A percentile compares a stretch with the other conserved stretches of the same genome.
Evolutionary conservation across 73 alveolate species (phyloP).

Genomic region (Tetrahymena borealis): DNA sequence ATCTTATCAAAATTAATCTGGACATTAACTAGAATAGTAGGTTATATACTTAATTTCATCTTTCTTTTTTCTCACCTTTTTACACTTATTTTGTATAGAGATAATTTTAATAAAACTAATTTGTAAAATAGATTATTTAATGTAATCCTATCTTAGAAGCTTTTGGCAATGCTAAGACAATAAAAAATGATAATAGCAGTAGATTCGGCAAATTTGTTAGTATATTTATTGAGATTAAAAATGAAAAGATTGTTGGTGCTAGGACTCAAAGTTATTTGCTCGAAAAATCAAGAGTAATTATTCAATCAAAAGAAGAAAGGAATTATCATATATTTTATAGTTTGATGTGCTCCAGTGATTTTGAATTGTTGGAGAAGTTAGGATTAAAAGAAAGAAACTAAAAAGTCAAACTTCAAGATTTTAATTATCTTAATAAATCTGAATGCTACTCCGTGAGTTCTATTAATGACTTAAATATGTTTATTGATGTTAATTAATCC

Average conservation of each 20-base stretch:
- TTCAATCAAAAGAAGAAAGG: slow-evolving; percentile 75
- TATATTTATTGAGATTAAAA: slow-evolving; percentile 66
- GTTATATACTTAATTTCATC: neutral
- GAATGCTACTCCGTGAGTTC: slow-evolving; percentile 23
- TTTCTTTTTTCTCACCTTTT: neutral
- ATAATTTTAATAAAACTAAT: slow-evolving; percentile 14
- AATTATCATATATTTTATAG: slow-evolving; percentile 93
- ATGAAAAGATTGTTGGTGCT: slow-evolving; percentile 86
- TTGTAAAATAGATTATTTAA: slow-evolving; percentile 85
- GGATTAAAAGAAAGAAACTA: slow-evolving; percentile 30
- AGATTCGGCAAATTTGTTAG: slow-evolving; percentile 96
- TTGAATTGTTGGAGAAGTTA: slow-evolving; percentile 39
- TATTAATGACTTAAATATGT: slow-evolving; percentile 51
- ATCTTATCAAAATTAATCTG: neutral
- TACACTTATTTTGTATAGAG: neutral
- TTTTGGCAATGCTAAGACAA: slow-evolving; percentile 97
- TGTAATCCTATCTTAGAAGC: slow-evolving; percentile 98
- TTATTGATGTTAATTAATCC: slow-evolving; percentile 37
- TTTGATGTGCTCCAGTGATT: slow-evolving; percentile 58
- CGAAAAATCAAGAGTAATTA: slow-evolving; percentile 93
- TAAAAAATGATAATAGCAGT: slow-evolving; percentile 81
- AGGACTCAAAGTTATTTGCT: slow-evolving; percentile 70
- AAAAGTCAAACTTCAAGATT: slow-evolving; percentile 21
- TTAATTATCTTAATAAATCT: slow-evolving; percentile 24
- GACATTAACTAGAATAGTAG: slow-evolving; percentile 15